phyloP scores from a whole-genome alignment of 169 alveolate genomes.

The Cryptosporidium tyzzeri region DNA sequence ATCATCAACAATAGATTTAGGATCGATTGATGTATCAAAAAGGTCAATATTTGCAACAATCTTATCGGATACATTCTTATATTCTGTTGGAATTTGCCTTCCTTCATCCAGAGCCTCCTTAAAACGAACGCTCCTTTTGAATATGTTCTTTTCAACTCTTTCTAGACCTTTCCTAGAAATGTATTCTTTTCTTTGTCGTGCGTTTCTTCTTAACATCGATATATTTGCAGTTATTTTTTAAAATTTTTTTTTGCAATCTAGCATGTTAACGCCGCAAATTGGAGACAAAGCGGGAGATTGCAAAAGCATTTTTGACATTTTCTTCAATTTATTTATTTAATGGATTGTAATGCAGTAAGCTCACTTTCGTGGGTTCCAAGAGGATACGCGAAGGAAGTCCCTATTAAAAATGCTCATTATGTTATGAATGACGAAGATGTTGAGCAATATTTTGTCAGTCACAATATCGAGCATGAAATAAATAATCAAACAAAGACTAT shows the following conservation, averaged over 20 bases:
- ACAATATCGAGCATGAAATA: neutral
- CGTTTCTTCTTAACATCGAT: conserved; percentile 92
- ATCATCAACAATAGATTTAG: conserved; percentile 91
- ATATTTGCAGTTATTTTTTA: neutral
- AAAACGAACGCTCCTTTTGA: conserved; percentile 87
- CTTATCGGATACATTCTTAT: conserved; percentile 84
- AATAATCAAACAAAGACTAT: neutral
- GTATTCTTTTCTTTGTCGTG: conserved; percentile 95
- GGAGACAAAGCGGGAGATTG: conserved; percentile 73
- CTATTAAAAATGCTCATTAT: conserved; percentile 40
- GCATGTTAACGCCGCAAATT: conserved; percentile 7
- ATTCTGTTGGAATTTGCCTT: conserved; percentile 89
- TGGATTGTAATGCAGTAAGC: conserved; percentile 71
- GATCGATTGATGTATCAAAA: conserved; percentile 88
- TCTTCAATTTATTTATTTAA: neutral
- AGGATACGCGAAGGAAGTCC: conserved; percentile 58
- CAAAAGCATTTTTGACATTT: neutral
- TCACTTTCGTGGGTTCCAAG: conserved; percentile 74
- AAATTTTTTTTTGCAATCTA: neutral
- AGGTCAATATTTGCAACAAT: conserved; percentile 86
- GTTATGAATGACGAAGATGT: conserved; percentile 66
- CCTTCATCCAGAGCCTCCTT: conserved; percentile 90
- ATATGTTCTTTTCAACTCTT: conserved; percentile 87
- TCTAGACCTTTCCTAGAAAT: conserved; percentile 92
- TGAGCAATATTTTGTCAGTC: conserved; percentile 29